Percentiles rank a stretch among this genome's conserved stretches.
Conservation (phyloP, 129 eudicot genomes). For the Tanacetum coccineum region DNA sequence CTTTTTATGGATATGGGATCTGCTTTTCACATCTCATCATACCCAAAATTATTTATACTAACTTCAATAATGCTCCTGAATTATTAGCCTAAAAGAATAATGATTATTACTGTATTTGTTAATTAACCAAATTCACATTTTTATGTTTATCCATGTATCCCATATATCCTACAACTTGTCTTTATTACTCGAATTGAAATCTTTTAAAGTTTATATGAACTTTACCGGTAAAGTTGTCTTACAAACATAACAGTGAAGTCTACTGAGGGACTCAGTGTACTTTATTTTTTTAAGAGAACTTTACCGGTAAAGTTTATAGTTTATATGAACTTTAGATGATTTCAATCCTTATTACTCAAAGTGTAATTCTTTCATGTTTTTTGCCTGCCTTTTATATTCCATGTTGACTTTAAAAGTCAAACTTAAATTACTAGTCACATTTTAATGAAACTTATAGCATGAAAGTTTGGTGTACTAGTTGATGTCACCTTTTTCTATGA, state of each 20-base stretch:
- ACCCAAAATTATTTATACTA: conserved; percentile 27
- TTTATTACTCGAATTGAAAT: no score
- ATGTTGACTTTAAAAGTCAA: conserved; percentile 6
- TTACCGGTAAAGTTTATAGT: no score
- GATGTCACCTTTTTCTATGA: neutral
- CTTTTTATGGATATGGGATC: conserved; percentile 68
- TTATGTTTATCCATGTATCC: neutral
- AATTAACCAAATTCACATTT: conserved; percentile 13
- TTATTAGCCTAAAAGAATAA: conserved; percentile 17
- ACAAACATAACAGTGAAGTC: no score
- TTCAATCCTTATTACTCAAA: conserved; percentile 23
- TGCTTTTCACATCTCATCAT: conserved; percentile 67
- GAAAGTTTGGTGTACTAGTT: neutral
- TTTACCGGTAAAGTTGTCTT: no score
- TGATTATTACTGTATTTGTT: conserved; percentile 9
- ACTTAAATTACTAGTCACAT: neutral
- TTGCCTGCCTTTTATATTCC: conserved; percentile 3
- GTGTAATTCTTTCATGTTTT: conserved; percentile 40
- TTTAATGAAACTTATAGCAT: neutral
- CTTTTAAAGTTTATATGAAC: no score
- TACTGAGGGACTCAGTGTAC: no score
- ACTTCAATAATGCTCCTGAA: conserved; percentile 16
- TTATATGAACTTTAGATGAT: no score
- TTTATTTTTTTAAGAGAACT: no score
- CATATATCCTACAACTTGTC: neutral